Percentiles rank a stretch among this genome's conserved stretches.
Conservation (phyloP, 2,329 filamentous ascomycete species). For the Paecilomyces fulvus region DNA sequence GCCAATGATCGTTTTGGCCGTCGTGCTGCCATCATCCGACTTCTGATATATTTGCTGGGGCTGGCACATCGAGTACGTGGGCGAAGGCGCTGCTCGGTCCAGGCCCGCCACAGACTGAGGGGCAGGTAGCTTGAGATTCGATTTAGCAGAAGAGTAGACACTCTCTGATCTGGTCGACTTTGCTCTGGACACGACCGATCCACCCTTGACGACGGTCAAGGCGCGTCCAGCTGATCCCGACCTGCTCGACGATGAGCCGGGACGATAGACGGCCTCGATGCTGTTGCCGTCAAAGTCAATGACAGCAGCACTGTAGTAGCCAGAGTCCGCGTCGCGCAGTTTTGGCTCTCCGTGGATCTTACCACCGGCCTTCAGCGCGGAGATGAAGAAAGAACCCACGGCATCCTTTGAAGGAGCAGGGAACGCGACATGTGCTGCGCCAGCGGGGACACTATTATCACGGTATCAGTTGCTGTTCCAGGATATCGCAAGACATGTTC, state of each 20-base stretch:
- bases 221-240: slow-evolving; percentile 23
- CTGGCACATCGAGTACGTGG: slow-evolving; percentile 11
- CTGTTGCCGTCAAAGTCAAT: slow-evolving; percentile 77
- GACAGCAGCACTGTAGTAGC: slow-evolving; percentile 56
- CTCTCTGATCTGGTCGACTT: slow-evolving; percentile 21
- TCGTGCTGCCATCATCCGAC: slow-evolving; percentile 35
- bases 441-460: slow-evolving; percentile 35
- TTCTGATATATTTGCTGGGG: slow-evolving; percentile 13
- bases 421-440: slow-evolving; percentile 57
- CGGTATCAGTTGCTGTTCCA: slow-evolving; percentile 5
- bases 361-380: slow-evolving; percentile 57
- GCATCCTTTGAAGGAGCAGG: slow-evolving; percentile 57
- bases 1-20: slow-evolving; percentile 59
- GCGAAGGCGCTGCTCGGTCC: slow-evolving; percentile 12
- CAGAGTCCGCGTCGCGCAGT: slow-evolving; percentile 43
- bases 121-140: slow-evolving; percentile 14
- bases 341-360: slow-evolving; percentile 50
- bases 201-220: slow-evolving; percentile 21
- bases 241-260: slow-evolving; percentile 17
- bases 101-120: slow-evolving; percentile 19
- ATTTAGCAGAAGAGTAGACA: slow-evolving; percentile 12
- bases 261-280: slow-evolving; percentile 64
- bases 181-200: slow-evolving; percentile 16
- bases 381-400: slow-evolving; percentile 64
- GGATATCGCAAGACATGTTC: background rate